Conservation (phyloP, 2,329 filamentous ascomycete species). For the Acarospora socialis region DNA sequence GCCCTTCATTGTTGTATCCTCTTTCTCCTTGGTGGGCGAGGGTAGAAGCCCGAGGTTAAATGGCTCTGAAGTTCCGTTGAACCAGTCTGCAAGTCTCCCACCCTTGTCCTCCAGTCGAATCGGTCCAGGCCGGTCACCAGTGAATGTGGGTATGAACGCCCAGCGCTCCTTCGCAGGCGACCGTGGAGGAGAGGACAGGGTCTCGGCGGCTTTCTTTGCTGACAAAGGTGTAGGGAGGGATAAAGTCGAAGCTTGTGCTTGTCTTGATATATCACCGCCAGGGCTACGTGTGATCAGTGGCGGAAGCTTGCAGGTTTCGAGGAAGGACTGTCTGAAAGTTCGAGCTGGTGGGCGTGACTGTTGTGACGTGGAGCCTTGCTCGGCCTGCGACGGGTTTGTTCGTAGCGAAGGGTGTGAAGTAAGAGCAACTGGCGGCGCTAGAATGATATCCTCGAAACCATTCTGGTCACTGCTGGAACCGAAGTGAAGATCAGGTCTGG, state of each 20-base stretch:
- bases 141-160: slow-evolving; percentile 6
- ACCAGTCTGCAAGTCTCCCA: slow-evolving; percentile 33
- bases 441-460: slow-evolving; percentile 4
- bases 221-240: background rate
- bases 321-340: background rate
- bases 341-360: background rate
- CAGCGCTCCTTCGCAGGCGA: background rate
- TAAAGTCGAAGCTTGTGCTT: no score
- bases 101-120: slow-evolving; percentile 7
- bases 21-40: slow-evolving; percentile 17
- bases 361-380: background rate
- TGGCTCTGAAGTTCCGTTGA: slow-evolving; percentile 38
- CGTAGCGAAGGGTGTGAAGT: background rate
- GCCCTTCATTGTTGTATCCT: slow-evolving; percentile 9
- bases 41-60: slow-evolving; percentile 30
- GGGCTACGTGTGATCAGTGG: background rate
- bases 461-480: background rate
- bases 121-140: slow-evolving; percentile 5
- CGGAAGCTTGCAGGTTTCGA: background rate
- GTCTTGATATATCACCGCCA: no score
- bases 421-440: slow-evolving; percentile 2
- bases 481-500: no score
- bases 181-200: background rate
- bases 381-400: no score
- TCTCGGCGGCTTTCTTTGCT: background rate